Evolutionary conservation across 2,329 filamentous ascomycete species (phyloP).

Genomic region (Tolypocladium inflatum): DNA sequence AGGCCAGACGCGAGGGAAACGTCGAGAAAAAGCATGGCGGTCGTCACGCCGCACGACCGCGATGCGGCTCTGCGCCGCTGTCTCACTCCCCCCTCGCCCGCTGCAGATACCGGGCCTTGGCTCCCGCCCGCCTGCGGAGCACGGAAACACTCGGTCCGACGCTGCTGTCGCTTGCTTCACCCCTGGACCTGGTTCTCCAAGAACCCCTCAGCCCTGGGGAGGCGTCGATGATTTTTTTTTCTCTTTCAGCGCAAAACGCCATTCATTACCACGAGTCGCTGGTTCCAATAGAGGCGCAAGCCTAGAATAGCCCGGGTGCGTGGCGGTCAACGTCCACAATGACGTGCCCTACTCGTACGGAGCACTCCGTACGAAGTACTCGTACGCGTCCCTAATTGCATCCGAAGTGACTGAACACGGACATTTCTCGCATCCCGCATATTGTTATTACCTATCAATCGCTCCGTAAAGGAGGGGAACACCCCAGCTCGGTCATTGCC

Average conservation of each 20-base stretch:
- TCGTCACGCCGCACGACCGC: neutral
- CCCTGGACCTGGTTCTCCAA: neutral
- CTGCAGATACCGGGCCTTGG: neutral
- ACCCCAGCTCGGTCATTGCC: neutral
- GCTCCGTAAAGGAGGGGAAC: neutral
- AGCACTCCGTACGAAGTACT: no score
- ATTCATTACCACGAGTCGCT: neutral
- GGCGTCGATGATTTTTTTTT: neutral
- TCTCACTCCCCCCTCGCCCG: neutral
- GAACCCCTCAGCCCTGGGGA: neutral
- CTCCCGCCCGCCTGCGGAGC: neutral
- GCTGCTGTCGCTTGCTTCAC: neutral
- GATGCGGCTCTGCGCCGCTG: neutral
- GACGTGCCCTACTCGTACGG: no score
- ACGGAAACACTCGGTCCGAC: neutral
- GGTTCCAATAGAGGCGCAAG: neutral
- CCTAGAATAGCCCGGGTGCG: neutral
- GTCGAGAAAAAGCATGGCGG: no score
- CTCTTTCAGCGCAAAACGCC: neutral
- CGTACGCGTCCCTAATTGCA: no score
- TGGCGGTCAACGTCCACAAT: neutral
- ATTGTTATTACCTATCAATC: neutral
- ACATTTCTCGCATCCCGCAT: neutral
- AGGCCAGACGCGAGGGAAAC: neutral
- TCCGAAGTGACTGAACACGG: no score